phyloP scores from a whole-genome alignment of 108 stramenopile genomes.

The Nitzschia sp. region DNA sequence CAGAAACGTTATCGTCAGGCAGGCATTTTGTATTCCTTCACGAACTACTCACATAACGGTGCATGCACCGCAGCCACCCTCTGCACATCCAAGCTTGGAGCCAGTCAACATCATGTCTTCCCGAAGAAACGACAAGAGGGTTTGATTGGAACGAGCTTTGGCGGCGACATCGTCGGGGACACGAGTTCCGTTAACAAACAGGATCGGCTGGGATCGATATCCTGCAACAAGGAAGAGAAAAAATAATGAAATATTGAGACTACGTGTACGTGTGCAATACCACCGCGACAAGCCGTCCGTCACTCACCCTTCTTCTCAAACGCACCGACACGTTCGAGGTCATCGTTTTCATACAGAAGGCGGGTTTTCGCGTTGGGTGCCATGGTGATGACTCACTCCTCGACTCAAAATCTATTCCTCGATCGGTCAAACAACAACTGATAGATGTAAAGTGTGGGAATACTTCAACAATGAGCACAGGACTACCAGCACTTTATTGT shows the following conservation, averaged over 20 bases:
- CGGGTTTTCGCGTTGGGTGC: constrained; percentile 29
- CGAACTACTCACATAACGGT: constrained; percentile 67
- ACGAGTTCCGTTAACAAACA: constrained; percentile 75
- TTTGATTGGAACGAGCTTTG: constrained; percentile 70
- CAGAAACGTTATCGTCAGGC: not conserved
- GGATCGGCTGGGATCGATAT: constrained; percentile 66
- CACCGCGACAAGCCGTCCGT: not conserved
- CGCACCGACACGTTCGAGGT: constrained; percentile 39
- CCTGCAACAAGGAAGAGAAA: constrained; percentile 28
- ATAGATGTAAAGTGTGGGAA: no score
- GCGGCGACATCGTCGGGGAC: constrained; percentile 48
- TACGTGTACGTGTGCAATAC: not conserved
- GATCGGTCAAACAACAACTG: no score
- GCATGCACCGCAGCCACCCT: constrained; percentile 96
- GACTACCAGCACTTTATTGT: no score
- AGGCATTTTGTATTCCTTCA: not conserved
- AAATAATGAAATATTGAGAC: not conserved
- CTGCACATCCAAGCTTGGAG: constrained; percentile 85
- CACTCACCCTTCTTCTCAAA: constrained; percentile 55
- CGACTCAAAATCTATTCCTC: no score
- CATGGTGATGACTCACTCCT: no score
- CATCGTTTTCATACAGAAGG: constrained; percentile 71
- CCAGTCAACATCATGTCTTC: constrained; percentile 66
- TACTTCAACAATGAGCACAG: no score
- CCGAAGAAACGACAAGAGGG: constrained; percentile 73